Conservation (phyloP, 2,329 filamentous ascomycete species). For the Penicillium aurantiogriseum region DNA sequence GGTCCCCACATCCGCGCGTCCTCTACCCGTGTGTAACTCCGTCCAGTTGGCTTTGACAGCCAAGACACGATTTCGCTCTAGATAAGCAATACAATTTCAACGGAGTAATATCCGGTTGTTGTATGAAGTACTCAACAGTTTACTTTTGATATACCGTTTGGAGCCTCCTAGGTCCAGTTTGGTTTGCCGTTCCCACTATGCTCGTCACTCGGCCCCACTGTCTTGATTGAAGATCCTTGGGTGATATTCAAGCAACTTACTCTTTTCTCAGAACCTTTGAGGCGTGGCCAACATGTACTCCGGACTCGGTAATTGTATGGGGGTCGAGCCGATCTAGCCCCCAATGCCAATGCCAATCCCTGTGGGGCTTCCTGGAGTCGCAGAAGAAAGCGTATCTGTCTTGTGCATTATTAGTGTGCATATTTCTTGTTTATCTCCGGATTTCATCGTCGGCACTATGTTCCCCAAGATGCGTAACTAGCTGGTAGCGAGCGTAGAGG, state of each 20-base stretch:
- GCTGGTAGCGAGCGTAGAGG: background rate
- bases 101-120: background rate
- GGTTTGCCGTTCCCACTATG: background rate
- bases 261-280: background rate
- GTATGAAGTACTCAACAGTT: background rate
- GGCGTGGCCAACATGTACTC: background rate
- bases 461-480: background rate
- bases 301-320: background rate
- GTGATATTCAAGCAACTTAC: background rate
- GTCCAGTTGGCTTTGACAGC: background rate
- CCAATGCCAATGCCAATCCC: background rate
- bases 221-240: background rate
- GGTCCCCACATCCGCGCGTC: slow-evolving; percentile 27
- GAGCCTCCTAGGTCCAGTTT: background rate
- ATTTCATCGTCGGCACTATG: background rate
- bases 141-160: background rate
- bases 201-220: background rate
- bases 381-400: background rate
- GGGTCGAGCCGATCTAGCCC: background rate
- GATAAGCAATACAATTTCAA: background rate
- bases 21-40: background rate
- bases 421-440: background rate
- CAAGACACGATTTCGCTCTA: slow-evolving; percentile 1
- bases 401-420: background rate
- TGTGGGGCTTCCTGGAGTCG: background rate